Conservation (phyloP, 257 asterid genomes). For the Cruciata laevipes region DNA sequence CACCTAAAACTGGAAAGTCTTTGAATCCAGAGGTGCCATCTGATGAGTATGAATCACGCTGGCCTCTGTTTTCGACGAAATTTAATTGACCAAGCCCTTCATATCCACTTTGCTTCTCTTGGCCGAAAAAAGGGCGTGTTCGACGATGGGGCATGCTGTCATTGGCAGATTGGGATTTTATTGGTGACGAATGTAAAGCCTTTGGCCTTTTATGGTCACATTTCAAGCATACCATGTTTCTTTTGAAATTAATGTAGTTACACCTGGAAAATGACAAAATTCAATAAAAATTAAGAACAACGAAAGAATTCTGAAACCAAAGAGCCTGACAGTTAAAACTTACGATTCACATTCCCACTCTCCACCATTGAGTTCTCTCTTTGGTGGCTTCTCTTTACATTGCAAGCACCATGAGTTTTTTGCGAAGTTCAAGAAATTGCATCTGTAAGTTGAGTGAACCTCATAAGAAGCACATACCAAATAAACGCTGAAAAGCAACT, state of each 20-base stretch:
- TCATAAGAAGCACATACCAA: constrained; percentile 14
- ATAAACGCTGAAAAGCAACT: background rate
- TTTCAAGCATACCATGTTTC: constrained; percentile 82
- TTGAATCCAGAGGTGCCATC: constrained; percentile 21
- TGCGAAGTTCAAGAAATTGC: constrained; percentile 84
- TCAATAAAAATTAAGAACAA: background rate
- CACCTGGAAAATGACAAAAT: constrained; percentile 39
- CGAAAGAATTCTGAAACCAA: background rate
- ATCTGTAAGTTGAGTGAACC: constrained; percentile 39
- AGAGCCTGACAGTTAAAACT: constrained; percentile 23
- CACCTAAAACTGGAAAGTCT: constrained; percentile 75
- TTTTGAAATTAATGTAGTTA: constrained; percentile 77
- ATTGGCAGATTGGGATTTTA: constrained; percentile 24
- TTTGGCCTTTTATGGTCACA: constrained; percentile 78
- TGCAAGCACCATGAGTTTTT: constrained; percentile 70
- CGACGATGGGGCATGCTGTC: constrained; percentile 21
- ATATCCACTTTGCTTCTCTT: constrained; percentile 21
- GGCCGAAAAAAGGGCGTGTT: constrained; percentile 31
- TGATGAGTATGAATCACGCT: constrained; percentile 21
- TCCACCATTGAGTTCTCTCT: constrained; percentile 65
- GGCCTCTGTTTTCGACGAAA: constrained; percentile 36
- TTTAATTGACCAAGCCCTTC: constrained; percentile 19
- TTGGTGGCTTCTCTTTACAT: constrained; percentile 82
- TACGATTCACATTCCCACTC: constrained; percentile 99
- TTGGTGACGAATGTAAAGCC: constrained; percentile 26